Percentiles rank a stretch among this genome's conserved stretches.
These are phyloP conservation scores for Hygrophila difformis DNA, from an alignment of 257 asterid genomes.

Conservation along the genomic window DNA sequence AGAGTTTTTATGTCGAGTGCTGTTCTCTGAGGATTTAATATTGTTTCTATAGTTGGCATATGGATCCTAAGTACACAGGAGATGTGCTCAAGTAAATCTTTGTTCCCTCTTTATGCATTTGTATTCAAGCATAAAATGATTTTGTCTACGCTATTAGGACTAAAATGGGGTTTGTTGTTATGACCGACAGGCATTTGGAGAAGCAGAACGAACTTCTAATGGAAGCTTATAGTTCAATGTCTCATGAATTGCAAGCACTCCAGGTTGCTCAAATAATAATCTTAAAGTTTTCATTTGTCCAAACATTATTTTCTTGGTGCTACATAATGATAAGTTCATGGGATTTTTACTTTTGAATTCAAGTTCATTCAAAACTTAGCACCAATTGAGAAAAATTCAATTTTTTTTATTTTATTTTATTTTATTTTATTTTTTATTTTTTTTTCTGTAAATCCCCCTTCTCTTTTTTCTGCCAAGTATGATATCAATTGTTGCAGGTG, in stretches of 20 bases:
- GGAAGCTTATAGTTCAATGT: constrained; percentile 58
- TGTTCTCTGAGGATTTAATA: no score
- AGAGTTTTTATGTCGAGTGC: no score
- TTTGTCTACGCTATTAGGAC: neutral
- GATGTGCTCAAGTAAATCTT: constrained; percentile 34
- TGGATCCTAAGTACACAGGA: constrained; percentile 55
- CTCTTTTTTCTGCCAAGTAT: neutral
- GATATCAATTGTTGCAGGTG: constrained; percentile 35
- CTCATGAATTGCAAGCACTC: constrained; percentile 69
- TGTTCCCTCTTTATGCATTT: neutral
- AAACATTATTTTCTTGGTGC: neutral
- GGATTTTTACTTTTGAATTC: neutral
- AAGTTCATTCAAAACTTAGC: constrained; percentile 4
- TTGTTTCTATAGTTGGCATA: no score
- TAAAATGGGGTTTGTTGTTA: neutral
- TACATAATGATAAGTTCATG: neutral
- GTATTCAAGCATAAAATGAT: neutral
- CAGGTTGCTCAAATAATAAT: constrained; percentile 45
- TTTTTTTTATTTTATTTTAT: no score
- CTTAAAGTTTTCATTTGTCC: no score
- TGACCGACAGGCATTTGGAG: constrained; percentile 65
- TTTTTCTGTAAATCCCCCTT: neutral
- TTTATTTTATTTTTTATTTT: no score
- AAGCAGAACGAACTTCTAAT: constrained; percentile 59
- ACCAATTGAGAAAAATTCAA: no score